Percentiles rank a stretch among this genome's conserved stretches.
Conservation (phyloP, 495 filamentous ascomycete species). For the Usnea hakonensis region DNA sequence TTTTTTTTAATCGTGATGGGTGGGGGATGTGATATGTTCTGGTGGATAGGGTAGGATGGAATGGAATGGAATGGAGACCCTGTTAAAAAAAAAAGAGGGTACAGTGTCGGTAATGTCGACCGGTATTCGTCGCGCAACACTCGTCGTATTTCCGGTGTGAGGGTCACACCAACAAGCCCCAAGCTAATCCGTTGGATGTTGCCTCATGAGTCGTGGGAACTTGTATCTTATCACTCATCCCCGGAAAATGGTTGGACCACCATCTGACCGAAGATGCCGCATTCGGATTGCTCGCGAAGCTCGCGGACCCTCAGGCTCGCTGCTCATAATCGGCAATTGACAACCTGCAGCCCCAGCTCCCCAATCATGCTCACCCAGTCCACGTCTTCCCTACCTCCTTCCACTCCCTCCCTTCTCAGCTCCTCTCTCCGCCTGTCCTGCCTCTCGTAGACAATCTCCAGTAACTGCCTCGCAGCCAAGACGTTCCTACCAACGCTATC, state of each 20-base stretch:
- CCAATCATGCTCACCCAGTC: slow-evolving; percentile 23
- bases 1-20: no score
- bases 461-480: slow-evolving; percentile 38
- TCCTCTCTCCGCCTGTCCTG: slow-evolving; percentile 27
- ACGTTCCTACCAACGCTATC: slow-evolving; percentile 46
- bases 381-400: slow-evolving; percentile 8
- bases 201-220: no score
- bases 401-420: slow-evolving; percentile 1
- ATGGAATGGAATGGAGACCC: no score
- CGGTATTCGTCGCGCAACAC: no score
- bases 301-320: not conserved
- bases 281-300: not conserved
- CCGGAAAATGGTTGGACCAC: not conserved
- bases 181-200: no score
- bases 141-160: no score
- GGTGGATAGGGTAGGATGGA: no score
- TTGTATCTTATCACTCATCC: not conserved
- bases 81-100: no score
- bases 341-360: slow-evolving; percentile 23
- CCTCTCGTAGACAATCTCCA: slow-evolving; percentile 44
- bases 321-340: slow-evolving; percentile 20
- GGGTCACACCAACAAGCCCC: no score
- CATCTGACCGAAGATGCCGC: not conserved
- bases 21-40: no score
- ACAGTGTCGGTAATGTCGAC: no score